These are phyloP conservation scores for Phytophthora aleatoria DNA, from an alignment of 352 stramenopile species.

Conservation along the genomic window DNA sequence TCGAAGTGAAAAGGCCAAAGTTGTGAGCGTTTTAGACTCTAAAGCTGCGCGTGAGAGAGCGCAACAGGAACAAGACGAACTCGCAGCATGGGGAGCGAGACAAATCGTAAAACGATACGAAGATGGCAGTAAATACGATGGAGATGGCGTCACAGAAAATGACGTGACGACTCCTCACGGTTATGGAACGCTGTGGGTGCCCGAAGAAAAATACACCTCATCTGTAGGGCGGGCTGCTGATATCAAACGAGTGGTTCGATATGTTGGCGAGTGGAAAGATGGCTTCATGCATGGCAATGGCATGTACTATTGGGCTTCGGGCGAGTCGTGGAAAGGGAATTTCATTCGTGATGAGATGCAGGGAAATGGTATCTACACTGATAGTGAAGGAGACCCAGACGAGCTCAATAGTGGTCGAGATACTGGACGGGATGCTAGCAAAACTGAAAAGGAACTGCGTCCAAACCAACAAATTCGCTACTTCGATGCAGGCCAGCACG, in stretches of 20 bases:
- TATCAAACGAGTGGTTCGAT: slow-evolving; percentile 52
- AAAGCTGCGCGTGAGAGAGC: slow-evolving; percentile 38
- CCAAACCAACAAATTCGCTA: slow-evolving; percentile 49
- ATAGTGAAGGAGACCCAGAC: slow-evolving; percentile 15
- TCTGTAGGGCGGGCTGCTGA: slow-evolving; percentile 28
- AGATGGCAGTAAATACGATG: slow-evolving; percentile 74
- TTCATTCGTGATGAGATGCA: slow-evolving; percentile 70
- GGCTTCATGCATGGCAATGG: slow-evolving; percentile 65
- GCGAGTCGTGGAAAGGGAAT: slow-evolving; percentile 58
- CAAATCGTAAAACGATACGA: slow-evolving; percentile 70
- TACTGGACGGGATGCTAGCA: slow-evolving; percentile 25
- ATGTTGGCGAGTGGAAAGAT: slow-evolving; percentile 58
- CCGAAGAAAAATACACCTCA: slow-evolving; percentile 34
- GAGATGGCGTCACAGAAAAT: slow-evolving; percentile 49
- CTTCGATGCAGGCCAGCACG: slow-evolving; percentile 61
- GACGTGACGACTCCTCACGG: slow-evolving; percentile 58
- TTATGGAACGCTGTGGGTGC: slow-evolving; percentile 63
- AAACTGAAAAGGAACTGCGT: slow-evolving; percentile 16
- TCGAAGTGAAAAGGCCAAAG: slow-evolving; percentile 44
- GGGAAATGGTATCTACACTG: slow-evolving; percentile 59
- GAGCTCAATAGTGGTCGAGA: slow-evolving; percentile 16
- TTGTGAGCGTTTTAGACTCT: slow-evolving; percentile 37
- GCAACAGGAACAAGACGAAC: slow-evolving; percentile 35
- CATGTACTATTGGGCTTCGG: slow-evolving; percentile 63
- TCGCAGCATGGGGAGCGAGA: slow-evolving; percentile 44